Conservation (phyloP, 768 basidiomycete species). For the Hypholoma sublateritium region DNA sequence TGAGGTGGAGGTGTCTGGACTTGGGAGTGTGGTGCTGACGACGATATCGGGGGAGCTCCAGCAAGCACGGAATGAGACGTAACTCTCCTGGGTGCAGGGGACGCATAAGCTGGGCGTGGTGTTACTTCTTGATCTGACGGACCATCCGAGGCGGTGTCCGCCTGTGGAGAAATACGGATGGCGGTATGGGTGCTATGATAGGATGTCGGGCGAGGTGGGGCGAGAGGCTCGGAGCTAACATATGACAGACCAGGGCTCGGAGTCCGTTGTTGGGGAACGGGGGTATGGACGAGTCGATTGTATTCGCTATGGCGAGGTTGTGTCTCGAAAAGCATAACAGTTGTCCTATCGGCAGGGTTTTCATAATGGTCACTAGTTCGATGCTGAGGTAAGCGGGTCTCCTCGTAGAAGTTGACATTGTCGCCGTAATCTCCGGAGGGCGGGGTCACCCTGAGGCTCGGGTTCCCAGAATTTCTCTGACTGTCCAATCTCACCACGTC, state of each 20-base stretch:
- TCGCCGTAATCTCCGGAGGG: conserved; percentile 21
- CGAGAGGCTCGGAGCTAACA: conserved; percentile 10
- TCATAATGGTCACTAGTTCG: conserved; percentile 5
- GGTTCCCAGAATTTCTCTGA: conserved; percentile 15
- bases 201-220: conserved; percentile 15
- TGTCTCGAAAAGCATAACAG: conserved; percentile 26
- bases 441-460: conserved; percentile 30
- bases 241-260: conserved; percentile 17
- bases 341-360: conserved; percentile 22
- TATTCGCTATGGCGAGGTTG: conserved; percentile 4
- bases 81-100: background rate
- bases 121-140: background rate
- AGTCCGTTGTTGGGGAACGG: conserved; percentile 15
- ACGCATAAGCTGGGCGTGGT: background rate
- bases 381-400: conserved; percentile 13
- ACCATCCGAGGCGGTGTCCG: background rate
- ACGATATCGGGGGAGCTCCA: conserved; percentile 10
- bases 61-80: background rate
- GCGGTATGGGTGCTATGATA: conserved; percentile 13
- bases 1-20: background rate
- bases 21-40: background rate
- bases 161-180: background rate
- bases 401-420: background rate
- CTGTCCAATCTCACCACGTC: conserved; percentile 22
- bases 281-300: conserved; percentile 7